Evolutionary conservation across 495 filamentous ascomycete genomes (phyloP).

Genomic region (Symbiotaphrina buchneri): DNA sequence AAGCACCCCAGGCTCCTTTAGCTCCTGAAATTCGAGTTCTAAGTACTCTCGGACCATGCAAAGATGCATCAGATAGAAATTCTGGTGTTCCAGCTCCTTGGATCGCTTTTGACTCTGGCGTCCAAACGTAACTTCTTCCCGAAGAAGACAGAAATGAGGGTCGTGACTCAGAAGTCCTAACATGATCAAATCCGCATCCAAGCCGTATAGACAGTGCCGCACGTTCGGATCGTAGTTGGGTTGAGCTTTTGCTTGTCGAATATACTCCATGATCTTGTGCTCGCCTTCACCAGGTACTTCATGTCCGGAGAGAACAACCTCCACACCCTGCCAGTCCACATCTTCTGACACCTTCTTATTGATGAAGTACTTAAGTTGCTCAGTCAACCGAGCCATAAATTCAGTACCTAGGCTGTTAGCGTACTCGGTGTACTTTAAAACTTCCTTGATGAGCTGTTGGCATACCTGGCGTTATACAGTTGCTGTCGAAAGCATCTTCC

Average conservation of each 20-base stretch:
- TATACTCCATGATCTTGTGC: slow-evolving; percentile 99
- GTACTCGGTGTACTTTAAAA: not conserved
- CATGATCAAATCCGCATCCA: slow-evolving; percentile 98
- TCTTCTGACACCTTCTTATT: slow-evolving; percentile 98
- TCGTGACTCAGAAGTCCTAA: slow-evolving; percentile 90
- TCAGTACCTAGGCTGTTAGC: slow-evolving; percentile 32
- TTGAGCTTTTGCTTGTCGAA: slow-evolving; percentile 87
- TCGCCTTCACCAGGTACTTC: slow-evolving; percentile 98
- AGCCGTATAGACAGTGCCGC: slow-evolving; percentile 89
- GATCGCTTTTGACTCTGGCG: slow-evolving; percentile 63
- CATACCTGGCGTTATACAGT: slow-evolving; percentile 83
- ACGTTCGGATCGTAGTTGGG: slow-evolving; percentile 85
- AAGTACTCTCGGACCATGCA: slow-evolving; percentile 95
- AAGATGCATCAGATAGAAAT: slow-evolving; percentile 94
- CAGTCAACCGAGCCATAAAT: slow-evolving; percentile 90
- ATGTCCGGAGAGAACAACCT: slow-evolving; percentile 90
- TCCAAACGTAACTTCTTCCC: slow-evolving; percentile 96
- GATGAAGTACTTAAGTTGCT: slow-evolving; percentile 94
- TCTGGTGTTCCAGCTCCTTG: slow-evolving; percentile 95
- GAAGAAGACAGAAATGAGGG: slow-evolving; percentile 90
- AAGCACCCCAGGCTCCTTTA: slow-evolving; percentile 55
- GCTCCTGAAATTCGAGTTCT: slow-evolving; percentile 87
- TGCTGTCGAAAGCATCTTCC: slow-evolving; percentile 93
- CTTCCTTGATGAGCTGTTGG: not conserved
- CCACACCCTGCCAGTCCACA: slow-evolving; percentile 85